Evolutionary conservation across 306 rosid genomes (phyloP), one percentile per base, ranked within the genome.

Genomic region (Fragaria vesca): DNA sequence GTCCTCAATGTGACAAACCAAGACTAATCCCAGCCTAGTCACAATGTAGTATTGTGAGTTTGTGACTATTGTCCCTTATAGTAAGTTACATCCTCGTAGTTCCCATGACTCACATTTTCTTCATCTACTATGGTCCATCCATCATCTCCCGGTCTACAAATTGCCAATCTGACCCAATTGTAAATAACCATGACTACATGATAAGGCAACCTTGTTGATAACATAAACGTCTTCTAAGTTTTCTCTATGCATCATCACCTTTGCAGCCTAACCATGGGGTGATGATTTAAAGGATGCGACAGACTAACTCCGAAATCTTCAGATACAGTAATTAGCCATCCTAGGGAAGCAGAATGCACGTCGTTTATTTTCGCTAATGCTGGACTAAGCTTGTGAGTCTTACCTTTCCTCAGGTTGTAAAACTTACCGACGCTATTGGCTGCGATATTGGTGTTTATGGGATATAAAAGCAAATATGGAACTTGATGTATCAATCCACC

Each of bases 241-340:
- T 32, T 32, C 36, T 32, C 42, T 69, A 21, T 42, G 45, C 6
- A 12, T 69, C 51, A 11, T 48, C 15, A 6, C 3, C 8, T 69
- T 16, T 7, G 73, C 36, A 69, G 73, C 73, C n/a, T 48, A n/a
- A 43, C 13, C 21, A 55, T 55, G 28, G 26, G 73, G 3, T 28
- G 32, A 43, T 69, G 52, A n/a, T 42, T 24, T 69, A 69, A 21
- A 43, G 73, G 54, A n/a, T 69, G 73, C 54, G 43, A 43, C 8
- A 69, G 54, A n/a, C 24, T 5, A 12, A 68, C 34, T 21, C 46
- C 46, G 20, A 18, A 43, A 13, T 42, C n/a, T 5, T 21, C 2
- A 12, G 73, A 43, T 24, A 20, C 52, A 12, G 51, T 43, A 16
- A 43, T 69, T 43, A 69, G 20, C 73, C 73, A 69, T n/a, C 73